Conservation (phyloP, 805 yeast species). For the Ogataea trehalophila region DNA sequence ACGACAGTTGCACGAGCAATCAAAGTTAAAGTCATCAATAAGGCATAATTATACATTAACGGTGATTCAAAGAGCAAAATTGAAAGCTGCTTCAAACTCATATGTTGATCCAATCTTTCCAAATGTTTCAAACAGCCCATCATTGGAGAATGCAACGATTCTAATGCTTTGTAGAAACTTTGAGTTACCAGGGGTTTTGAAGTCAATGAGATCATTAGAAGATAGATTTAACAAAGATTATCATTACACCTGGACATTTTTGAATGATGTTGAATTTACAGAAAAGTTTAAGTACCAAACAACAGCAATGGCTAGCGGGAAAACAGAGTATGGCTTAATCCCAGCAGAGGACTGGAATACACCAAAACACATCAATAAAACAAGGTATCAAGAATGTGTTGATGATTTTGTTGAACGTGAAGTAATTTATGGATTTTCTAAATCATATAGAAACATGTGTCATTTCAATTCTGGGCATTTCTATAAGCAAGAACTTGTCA, state of each 20-base stretch:
- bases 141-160: slow-evolving; percentile 77
- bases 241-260: slow-evolving; percentile 73
- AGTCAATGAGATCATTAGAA: slow-evolving; percentile 72
- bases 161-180: slow-evolving; percentile 83
- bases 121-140: slow-evolving; percentile 2
- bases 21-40: slow-evolving; percentile 3
- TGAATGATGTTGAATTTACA: slow-evolving; percentile 69
- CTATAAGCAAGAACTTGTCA: slow-evolving; percentile 68
- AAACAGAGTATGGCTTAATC: slow-evolving; percentile 59
- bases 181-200: slow-evolving; percentile 70
- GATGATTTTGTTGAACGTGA: slow-evolving; percentile 39
- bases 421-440: slow-evolving; percentile 60
- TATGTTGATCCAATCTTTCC: slow-evolving; percentile 30
- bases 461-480: slow-evolving; percentile 90
- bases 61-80: slow-evolving; percentile 12
- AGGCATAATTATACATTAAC: slow-evolving; percentile 11
- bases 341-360: slow-evolving; percentile 72
- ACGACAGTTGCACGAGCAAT: slow-evolving; percentile 8
- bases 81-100: slow-evolving; percentile 38
- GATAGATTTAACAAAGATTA: slow-evolving; percentile 66
- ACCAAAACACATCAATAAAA: slow-evolving; percentile 66
- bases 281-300: slow-evolving; percentile 59
- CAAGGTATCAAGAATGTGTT: slow-evolving; percentile 43
- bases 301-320: slow-evolving; percentile 59
- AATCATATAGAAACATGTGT: slow-evolving; percentile 89